These are phyloP conservation scores for Amanita subjunquillea DNA, from an alignment of 768 basidiomycete genomes.

Conservation along the genomic window DNA sequence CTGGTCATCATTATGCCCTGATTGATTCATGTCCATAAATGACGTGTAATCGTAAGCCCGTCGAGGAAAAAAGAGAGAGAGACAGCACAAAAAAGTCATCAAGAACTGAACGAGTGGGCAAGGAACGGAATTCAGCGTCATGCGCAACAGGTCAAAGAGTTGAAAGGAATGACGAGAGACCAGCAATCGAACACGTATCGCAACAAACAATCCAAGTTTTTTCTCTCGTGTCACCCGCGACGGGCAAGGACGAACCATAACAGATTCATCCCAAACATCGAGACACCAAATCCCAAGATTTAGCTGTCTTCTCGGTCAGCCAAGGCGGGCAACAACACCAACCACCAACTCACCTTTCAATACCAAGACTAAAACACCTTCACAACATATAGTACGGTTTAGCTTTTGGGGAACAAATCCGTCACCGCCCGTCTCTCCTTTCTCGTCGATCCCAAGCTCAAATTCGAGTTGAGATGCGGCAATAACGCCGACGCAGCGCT, in stretches of 20 bases:
- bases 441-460: constrained; percentile 8
- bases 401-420: constrained; percentile 30
- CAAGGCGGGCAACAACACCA: not conserved
- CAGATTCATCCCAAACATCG: not conserved
- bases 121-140: not conserved
- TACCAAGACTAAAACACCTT: not conserved
- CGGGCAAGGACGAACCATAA: not conserved
- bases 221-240: not conserved
- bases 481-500: constrained; percentile 24
- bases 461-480: constrained; percentile 5
- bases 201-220: not conserved
- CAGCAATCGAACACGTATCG: not conserved
- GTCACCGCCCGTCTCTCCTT: constrained; percentile 34
- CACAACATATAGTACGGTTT: constrained; percentile 5
- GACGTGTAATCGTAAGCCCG: constrained; percentile 3
- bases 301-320: not conserved
- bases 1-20: constrained; percentile 1
- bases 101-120: not conserved
- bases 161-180: not conserved
- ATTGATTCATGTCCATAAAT: constrained; percentile 2
- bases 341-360: not conserved
- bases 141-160: not conserved
- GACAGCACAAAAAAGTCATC: not conserved
- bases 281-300: too few species aligned
- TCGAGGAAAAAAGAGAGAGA: constrained; percentile 1